These are phyloP conservation scores for Pezicula neosporulosa DNA, from an alignment of 2,329 filamentous ascomycete species.

Conservation along the genomic window DNA sequence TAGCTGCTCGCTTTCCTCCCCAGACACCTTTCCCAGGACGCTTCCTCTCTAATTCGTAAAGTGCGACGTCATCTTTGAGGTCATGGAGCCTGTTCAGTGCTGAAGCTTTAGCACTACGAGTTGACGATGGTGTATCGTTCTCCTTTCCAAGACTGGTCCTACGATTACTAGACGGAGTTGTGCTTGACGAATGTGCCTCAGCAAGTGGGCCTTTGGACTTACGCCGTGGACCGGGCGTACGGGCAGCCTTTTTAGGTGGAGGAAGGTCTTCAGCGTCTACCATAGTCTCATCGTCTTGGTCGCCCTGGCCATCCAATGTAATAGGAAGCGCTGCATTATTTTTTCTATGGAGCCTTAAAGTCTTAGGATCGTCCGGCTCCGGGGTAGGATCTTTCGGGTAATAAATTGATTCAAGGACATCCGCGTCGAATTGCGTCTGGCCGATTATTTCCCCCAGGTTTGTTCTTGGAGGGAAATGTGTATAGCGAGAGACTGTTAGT, in stretches of 20 bases:
- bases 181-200: slow-evolving; percentile 24
- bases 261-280: slow-evolving; percentile 12
- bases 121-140: slow-evolving; percentile 76
- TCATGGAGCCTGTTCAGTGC: slow-evolving; percentile 75
- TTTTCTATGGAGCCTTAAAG: slow-evolving; percentile 42
- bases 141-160: slow-evolving; percentile 66
- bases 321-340: slow-evolving; percentile 34
- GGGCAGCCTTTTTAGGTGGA: slow-evolving; percentile 25
- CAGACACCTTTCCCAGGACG: slow-evolving; percentile 54
- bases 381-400: slow-evolving; percentile 43
- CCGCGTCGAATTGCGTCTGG: slow-evolving; percentile 74
- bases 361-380: slow-evolving; percentile 40
- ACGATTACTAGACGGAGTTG: slow-evolving; percentile 51
- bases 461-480: slow-evolving; percentile 80
- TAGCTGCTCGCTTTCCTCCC: slow-evolving; percentile 61
- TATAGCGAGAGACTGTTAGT: slow-evolving; percentile 72
- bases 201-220: slow-evolving; percentile 4
- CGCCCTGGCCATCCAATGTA: slow-evolving; percentile 7
- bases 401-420: slow-evolving; percentile 60
- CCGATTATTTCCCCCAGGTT: slow-evolving; percentile 93
- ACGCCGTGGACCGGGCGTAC: neutral
- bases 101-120: slow-evolving; percentile 83
- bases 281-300: slow-evolving; percentile 6
- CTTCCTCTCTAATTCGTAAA: slow-evolving; percentile 94
- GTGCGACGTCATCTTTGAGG: slow-evolving; percentile 77